Conservation (phyloP, 2,329 filamentous ascomycete genomes). For the Arthrobotrys iridis region DNA sequence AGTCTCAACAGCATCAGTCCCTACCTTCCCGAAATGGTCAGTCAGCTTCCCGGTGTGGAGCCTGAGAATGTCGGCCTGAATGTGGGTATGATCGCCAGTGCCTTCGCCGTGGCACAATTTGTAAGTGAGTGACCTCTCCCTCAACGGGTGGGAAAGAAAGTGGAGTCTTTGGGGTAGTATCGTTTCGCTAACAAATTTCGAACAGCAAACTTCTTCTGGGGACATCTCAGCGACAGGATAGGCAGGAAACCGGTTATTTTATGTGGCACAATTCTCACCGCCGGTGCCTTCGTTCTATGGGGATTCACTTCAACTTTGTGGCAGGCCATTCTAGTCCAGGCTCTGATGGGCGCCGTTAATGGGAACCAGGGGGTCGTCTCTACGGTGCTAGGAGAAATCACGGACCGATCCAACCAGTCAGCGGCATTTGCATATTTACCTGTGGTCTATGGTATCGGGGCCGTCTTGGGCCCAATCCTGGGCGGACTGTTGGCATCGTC, state of each 20-base stretch:
- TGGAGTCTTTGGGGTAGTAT: neutral
- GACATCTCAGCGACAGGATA: conserved; percentile 79
- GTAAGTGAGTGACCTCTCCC: conserved; percentile 64
- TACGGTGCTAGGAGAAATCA: conserved; percentile 93
- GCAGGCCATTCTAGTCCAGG: conserved; percentile 86
- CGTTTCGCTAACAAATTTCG: neutral
- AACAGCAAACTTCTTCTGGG: conserved; percentile 83
- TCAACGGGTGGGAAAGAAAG: neutral
- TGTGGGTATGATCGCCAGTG: conserved; percentile 87
- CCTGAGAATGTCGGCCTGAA: conserved; percentile 79
- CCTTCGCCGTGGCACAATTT: conserved; percentile 92
- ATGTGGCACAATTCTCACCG: conserved; percentile 82
- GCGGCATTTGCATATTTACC: conserved; percentile 92
- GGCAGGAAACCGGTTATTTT: conserved; percentile 85
- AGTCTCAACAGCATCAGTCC: conserved; percentile 96
- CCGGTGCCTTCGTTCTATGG: conserved; percentile 82
- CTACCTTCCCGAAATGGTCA: conserved; percentile 92
- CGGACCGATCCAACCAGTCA: conserved; percentile 93
- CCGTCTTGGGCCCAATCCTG: conserved; percentile 90
- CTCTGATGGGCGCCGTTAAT: conserved; percentile 90
- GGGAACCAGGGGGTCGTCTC: conserved; percentile 86
- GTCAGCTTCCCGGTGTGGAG: conserved; percentile 82
- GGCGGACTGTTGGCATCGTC: conserved; percentile 82
- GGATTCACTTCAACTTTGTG: conserved; percentile 84
- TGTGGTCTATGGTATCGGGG: conserved; percentile 93